A percentile compares a stretch with the other conserved stretches of the same genome.
phyloP scores from a whole-genome alignment of 2,329 filamentous ascomycete species.

The Pseudogymnoascus sp. region DNA sequence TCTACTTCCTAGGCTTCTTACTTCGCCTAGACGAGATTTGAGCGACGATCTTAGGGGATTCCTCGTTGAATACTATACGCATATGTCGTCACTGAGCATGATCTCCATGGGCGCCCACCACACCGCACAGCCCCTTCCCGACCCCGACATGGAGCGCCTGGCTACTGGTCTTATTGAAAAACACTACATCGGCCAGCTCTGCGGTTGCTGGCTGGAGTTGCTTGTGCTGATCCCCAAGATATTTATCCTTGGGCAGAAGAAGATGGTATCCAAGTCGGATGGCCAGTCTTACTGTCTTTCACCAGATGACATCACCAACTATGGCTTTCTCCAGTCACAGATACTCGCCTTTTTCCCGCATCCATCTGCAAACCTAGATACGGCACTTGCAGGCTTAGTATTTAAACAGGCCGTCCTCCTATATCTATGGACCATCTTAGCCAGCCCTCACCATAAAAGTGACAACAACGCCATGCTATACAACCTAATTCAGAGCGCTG shows the following conservation, averaged over 20 bases:
- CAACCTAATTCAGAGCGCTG: conserved; percentile 16
- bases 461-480: not conserved
- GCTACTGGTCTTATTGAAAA: conserved; percentile 25
- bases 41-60: conserved; percentile 35
- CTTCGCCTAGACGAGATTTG: conserved; percentile 25
- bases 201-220: conserved; percentile 33
- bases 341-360: conserved; percentile 34
- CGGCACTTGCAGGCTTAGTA: conserved; percentile 33
- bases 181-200: conserved; percentile 31
- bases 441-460: not conserved
- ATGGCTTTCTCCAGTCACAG: conserved; percentile 34
- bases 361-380: conserved; percentile 28
- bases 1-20: conserved; percentile 32
- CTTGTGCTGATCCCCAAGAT: conserved; percentile 32
- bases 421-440: conserved; percentile 29
- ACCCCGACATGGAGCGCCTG: conserved; percentile 25
- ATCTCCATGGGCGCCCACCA: conserved; percentile 34
- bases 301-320: conserved; percentile 36
- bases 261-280: conserved; percentile 27
- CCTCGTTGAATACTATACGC: conserved; percentile 40
- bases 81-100: conserved; percentile 39
- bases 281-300: conserved; percentile 22
- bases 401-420: conserved; percentile 38
- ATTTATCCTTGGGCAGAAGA: conserved; percentile 35
- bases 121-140: conserved; percentile 26